A percentile compares a stretch with the other conserved stretches of the same genome.
These are phyloP conservation scores for Glycyrrhiza uralensis DNA, from an alignment of 306 rosid species.

Conservation along the genomic window DNA sequence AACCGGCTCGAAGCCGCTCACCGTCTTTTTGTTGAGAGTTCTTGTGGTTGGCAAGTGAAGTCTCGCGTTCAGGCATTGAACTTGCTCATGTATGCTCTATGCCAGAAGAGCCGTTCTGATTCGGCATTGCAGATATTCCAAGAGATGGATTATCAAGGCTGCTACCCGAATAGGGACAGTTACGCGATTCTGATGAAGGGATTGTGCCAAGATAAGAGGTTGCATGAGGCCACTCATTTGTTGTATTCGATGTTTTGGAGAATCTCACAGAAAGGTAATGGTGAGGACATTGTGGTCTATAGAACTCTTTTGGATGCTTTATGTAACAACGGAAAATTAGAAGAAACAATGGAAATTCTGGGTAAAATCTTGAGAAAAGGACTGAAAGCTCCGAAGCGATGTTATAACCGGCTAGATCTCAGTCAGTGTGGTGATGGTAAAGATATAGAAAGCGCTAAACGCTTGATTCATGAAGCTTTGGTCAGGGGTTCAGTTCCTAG, in stretches of 20 bases:
- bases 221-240: slow-evolving; percentile 53
- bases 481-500: slow-evolving; percentile 47
- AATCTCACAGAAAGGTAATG: slow-evolving; percentile 52
- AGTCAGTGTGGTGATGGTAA: slow-evolving; percentile 4
- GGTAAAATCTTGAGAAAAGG: slow-evolving; percentile 57
- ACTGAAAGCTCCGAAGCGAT: slow-evolving; percentile 49
- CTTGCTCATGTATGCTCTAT: slow-evolving; percentile 47
- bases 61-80: slow-evolving; percentile 42
- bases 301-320: slow-evolving; percentile 52
- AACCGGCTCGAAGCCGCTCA: slow-evolving; percentile 38
- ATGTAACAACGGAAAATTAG: slow-evolving; percentile 43
- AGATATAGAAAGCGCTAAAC: slow-evolving; percentile 29
- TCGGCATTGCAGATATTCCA: slow-evolving; percentile 47
- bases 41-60: slow-evolving; percentile 51
- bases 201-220: slow-evolving; percentile 48
- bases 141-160: slow-evolving; percentile 52
- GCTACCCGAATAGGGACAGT: slow-evolving; percentile 51
- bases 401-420: slow-evolving; percentile 32
- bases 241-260: slow-evolving; percentile 64
- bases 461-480: slow-evolving; percentile 45
- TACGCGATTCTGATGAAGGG: slow-evolving; percentile 48
- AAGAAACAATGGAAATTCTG: slow-evolving; percentile 46
- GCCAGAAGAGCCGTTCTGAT: slow-evolving; percentile 41
- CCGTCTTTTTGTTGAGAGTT: slow-evolving; percentile 39
- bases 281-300: slow-evolving; percentile 51